A percentile compares a stretch with the other conserved stretches of the same genome.
Conservation (phyloP, 2,329 filamentous ascomycete genomes). For the Macroventuria anomochaeta region DNA sequence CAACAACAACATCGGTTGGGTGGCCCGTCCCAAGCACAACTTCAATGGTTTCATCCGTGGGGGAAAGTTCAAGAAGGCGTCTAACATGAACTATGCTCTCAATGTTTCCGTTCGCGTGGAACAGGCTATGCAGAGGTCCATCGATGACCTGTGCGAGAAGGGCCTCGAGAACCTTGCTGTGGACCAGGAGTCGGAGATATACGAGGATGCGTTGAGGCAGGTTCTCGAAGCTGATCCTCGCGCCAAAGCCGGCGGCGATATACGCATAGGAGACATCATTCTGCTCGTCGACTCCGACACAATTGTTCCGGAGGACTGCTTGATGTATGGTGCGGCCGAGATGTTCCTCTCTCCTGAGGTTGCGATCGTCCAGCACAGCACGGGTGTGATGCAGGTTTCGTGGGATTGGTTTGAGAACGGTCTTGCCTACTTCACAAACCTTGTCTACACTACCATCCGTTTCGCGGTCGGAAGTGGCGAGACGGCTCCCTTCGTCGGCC, state of each 20-base stretch:
- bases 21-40: slow-evolving; percentile 50
- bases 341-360: slow-evolving; percentile 81
- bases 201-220: slow-evolving; percentile 58
- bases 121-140: slow-evolving; percentile 59
- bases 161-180: slow-evolving; percentile 43
- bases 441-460: slow-evolving; percentile 73
- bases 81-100: slow-evolving; percentile 75
- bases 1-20: slow-evolving; percentile 56
- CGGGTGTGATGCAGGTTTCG: slow-evolving; percentile 76
- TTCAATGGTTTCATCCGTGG: slow-evolving; percentile 28
- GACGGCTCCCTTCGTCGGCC: slow-evolving; percentile 74
- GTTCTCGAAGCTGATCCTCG: slow-evolving; percentile 71
- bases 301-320: slow-evolving; percentile 75
- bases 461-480: slow-evolving; percentile 73
- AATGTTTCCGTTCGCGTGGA: slow-evolving; percentile 67
- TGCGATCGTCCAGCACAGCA: slow-evolving; percentile 75
- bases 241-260: slow-evolving; percentile 81
- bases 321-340: slow-evolving; percentile 76
- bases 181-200: slow-evolving; percentile 21
- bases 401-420: slow-evolving; percentile 74
- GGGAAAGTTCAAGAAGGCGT: slow-evolving; percentile 53
- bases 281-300: slow-evolving; percentile 76
- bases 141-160: slow-evolving; percentile 38
- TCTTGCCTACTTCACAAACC: slow-evolving; percentile 76
- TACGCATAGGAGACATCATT: slow-evolving; percentile 82